Evolutionary conservation across 2,329 filamentous ascomycete species (phyloP).

Genomic region (Teratosphaeriaceae sp.): DNA sequence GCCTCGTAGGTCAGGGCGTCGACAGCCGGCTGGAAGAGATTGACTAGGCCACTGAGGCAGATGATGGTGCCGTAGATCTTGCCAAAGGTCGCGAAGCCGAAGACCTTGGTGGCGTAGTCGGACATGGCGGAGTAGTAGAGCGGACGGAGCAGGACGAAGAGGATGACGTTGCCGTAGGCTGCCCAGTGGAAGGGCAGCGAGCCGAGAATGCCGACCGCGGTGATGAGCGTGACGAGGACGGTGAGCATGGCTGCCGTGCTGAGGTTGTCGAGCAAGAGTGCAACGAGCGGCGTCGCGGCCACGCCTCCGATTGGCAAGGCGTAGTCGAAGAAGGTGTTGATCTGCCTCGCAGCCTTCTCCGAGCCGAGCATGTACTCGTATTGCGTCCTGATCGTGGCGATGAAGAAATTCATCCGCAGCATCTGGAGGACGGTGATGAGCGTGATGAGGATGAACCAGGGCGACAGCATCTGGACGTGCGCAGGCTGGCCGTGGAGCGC

Average conservation of each 20-base stretch:
- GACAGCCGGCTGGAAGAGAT: conserved; percentile 73
- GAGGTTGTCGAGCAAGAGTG: conserved; percentile 67
- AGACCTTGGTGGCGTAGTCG: conserved; percentile 85
- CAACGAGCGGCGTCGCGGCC: conserved; percentile 79
- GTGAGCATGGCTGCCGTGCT: conserved; percentile 64
- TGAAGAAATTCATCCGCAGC: conserved; percentile 75
- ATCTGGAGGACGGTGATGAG: conserved; percentile 56
- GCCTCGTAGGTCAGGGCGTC: conserved; percentile 69
- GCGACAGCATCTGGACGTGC: conserved; percentile 64
- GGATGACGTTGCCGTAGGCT: conserved; percentile 65
- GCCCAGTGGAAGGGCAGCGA: conserved; percentile 64
- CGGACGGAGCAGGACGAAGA: conserved; percentile 80
- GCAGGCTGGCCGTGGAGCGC: conserved; percentile 69
- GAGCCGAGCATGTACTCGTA: conserved; percentile 71
- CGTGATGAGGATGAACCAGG: conserved; percentile 80
- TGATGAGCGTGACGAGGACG: conserved; percentile 64
- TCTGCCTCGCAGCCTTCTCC: conserved; percentile 51
- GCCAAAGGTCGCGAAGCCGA: conserved; percentile 88
- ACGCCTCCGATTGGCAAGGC: conserved; percentile 76
- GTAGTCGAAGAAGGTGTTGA: conserved; percentile 81
- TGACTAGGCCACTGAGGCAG: conserved; percentile 73
- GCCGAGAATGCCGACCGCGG: conserved; percentile 70
- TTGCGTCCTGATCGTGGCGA: conserved; percentile 75
- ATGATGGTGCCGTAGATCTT: conserved; percentile 88
- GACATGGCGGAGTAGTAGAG: conserved; percentile 86